A percentile compares a stretch with the other conserved stretches of the same genome.
These are phyloP conservation scores for Aspergillus fischeri DNA, from an alignment of 2,329 filamentous ascomycete genomes.

Conservation along the genomic window DNA sequence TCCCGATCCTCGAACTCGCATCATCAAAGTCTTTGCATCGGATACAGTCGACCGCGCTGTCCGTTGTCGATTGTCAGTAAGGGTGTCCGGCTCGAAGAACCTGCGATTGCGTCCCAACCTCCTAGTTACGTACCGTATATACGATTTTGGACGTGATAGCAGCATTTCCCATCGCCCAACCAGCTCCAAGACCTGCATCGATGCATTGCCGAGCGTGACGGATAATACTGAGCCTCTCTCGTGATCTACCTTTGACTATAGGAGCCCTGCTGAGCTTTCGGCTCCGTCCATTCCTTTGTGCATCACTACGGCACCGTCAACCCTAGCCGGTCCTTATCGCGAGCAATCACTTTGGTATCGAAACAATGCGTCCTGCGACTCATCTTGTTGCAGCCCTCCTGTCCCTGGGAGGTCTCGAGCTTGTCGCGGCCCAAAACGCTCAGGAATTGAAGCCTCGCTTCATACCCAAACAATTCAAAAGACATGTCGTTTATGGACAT, in stretches of 20 bases:
- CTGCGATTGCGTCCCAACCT: constrained; percentile 4
- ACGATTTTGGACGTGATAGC: not conserved
- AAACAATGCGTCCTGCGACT: constrained; percentile 28
- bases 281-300: constrained; percentile 24
- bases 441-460: constrained; percentile 31
- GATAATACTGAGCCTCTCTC: constrained; percentile 5
- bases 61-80: not conserved
- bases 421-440: constrained; percentile 29
- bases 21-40: constrained; percentile 2
- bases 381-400: constrained; percentile 30
- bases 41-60: not conserved
- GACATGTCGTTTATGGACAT: constrained; percentile 12
- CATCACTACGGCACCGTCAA: constrained; percentile 4
- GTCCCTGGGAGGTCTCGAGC: constrained; percentile 30
- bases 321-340: constrained; percentile 5
- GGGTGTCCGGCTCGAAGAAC: not conserved
- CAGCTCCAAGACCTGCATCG: not conserved
- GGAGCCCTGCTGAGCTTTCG: constrained; percentile 13
- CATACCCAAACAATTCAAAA: constrained; percentile 31
- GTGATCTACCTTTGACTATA: constrained; percentile 3
- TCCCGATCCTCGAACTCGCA: not conserved
- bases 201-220: not conserved
- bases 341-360: constrained; percentile 11
- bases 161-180: not conserved
- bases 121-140: not conserved